Percentiles rank a stretch among this genome's conserved stretches.
These are phyloP conservation scores for Ettlia oleoabundans DNA, from an alignment of 139 green algal species.

Conservation along the genomic window DNA sequence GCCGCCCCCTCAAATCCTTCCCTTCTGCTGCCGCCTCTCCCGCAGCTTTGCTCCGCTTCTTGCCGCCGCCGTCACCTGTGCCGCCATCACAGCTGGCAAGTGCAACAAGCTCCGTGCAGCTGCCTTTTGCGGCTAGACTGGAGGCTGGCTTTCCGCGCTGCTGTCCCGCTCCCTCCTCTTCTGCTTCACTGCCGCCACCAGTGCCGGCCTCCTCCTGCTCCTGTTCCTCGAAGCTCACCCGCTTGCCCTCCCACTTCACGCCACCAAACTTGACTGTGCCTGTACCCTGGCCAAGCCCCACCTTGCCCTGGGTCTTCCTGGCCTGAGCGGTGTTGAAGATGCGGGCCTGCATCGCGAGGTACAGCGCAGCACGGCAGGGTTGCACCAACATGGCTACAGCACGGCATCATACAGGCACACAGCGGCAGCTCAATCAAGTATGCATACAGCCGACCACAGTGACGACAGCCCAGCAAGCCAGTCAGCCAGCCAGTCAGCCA, in stretches of 20 bases:
- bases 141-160: not conserved
- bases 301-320: constrained; percentile 53
- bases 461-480: too few species aligned
- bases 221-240: constrained; percentile 72
- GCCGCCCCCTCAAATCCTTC: too few species aligned
- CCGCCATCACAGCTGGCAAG: not conserved
- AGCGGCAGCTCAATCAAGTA: too few species aligned
- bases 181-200: not conserved
- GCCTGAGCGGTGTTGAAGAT: constrained; percentile 58
- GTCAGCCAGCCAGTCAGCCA: too few species aligned
- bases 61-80: not conserved
- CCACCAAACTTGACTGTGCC: constrained; percentile 56
- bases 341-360: constrained; percentile 18
- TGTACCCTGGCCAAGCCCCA: constrained; percentile 50
- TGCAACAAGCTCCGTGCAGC: constrained; percentile 8
- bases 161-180: not conserved
- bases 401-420: too few species aligned
- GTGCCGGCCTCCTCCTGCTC: constrained; percentile 32
- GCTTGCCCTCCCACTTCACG: constrained; percentile 77
- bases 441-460: too few species aligned
- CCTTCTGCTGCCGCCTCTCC: not conserved
- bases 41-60: not conserved
- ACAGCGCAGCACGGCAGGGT: too few species aligned
- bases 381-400: too few species aligned
- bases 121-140: not conserved